Base-by-base conservation (phyloP, 2,329 filamentous ascomycete species). In the Trichoderma gracile region DNA sequence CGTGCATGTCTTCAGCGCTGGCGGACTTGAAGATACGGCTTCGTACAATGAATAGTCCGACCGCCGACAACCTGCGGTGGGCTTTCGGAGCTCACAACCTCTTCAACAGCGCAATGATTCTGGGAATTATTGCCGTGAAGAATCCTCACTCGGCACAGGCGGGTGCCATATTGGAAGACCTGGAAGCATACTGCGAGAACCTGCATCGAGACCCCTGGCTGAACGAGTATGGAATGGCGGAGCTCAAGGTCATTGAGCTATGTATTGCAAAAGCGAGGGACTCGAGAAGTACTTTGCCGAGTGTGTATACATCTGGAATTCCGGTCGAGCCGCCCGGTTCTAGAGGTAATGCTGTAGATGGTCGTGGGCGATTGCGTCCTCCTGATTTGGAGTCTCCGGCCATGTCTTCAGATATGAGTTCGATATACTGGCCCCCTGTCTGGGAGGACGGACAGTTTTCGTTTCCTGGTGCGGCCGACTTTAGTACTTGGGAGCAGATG, bases 401-500 rank as follows among this genome's bases (percentile, higher is more conserved):
- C n/a, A 42, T 61, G 47, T 52, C 58, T 3, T 61, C 47, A 1
- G 58, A 61, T 4, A 61, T 61, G 58, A 61, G 58, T 25, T 61
- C 47, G 2, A 61, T 53, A 43, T 61, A 61, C 40, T 61, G 58
- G 58, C 58, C 58, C 15, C 53, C 58, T 33, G 58, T 61, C 21
- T 61, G 58, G 47, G 47, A 61, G 3, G 57, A 60, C 23, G 23
- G 23, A 21, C 57, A 52, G 4, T 60, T 60, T 42, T 52, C 57
- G n/a, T 60, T 60, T 33, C 46, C 57, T 15, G 57, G 57, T 21
- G 46, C 57, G 17, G 46, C 57, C 12, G 57, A 60, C 23, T 60
- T 60, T 30, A 60, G 46, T 27, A 43, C 46, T 17, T 60, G 57
- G 57, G 57, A 60, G 47, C 57, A 60, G 46, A 60, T 60, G 57